Percentiles rank a stretch among this genome's conserved stretches.
These are phyloP conservation scores for Cetraspora pellucida DNA, from an alignment of 192 early-diverging fungal genomes.

Conservation along the genomic window DNA sequence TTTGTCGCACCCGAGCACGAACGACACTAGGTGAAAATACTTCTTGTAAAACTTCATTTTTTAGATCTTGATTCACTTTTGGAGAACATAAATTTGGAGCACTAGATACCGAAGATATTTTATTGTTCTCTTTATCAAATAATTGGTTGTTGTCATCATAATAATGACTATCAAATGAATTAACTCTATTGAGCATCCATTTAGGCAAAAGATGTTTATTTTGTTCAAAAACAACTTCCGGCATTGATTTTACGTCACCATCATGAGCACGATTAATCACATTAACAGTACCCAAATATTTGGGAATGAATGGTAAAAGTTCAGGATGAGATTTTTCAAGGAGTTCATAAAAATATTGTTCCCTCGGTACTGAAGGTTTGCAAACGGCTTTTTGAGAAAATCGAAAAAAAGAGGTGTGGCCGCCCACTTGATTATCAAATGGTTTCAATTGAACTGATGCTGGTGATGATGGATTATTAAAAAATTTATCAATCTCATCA, in stretches of 20 bases:
- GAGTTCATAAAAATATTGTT: conserved; percentile 89
- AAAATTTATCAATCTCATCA: conserved; percentile 3
- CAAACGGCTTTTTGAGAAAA: conserved; percentile 97
- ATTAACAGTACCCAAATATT: conserved; percentile 92
- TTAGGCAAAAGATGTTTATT: conserved; percentile 85
- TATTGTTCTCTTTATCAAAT: neutral
- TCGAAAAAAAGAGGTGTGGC: conserved; percentile 92
- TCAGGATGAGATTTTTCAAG: conserved; percentile 69
- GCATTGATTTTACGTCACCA: conserved; percentile 48
- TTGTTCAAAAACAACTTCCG: conserved; percentile 86
- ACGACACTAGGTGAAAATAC: conserved; percentile 87
- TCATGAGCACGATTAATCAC: conserved; percentile 75
- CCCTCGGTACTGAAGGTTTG: conserved; percentile 86
- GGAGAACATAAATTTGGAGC: conserved; percentile 23
- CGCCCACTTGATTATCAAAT: conserved; percentile 91
- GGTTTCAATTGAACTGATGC: conserved; percentile 72
- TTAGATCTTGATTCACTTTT: conserved; percentile 72
- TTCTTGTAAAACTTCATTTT: conserved; percentile 88
- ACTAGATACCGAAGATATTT: neutral
- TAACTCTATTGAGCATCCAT: conserved; percentile 60
- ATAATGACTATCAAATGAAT: conserved; percentile 38
- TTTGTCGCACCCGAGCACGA: conserved; percentile 68
- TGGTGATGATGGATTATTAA: conserved; percentile 28
- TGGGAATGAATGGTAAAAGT: conserved; percentile 85
- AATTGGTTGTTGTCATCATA: neutral